Conservation (phyloP, 257 asterid genomes). For the Mitragyna speciosa region DNA sequence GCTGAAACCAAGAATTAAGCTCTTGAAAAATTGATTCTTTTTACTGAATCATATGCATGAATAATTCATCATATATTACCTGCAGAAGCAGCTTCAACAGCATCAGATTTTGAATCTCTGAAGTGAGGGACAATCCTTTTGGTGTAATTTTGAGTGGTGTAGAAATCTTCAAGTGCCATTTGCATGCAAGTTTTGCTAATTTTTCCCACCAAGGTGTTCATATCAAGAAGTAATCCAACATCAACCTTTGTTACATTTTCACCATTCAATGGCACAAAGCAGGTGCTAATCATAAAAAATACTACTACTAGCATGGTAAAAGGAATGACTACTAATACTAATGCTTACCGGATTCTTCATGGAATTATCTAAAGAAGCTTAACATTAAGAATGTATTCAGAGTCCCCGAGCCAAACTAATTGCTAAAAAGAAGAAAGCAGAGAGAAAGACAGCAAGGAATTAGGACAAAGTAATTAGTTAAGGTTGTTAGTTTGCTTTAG, state of each 20-base stretch:
- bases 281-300: constrained; percentile 12
- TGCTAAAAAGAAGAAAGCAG: no score
- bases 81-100: constrained; percentile 40
- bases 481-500: no score
- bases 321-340: not conserved
- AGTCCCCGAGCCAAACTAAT: no score
- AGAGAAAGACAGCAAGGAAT: no score
- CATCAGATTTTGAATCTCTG: constrained; percentile 31
- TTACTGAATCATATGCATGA: no score
- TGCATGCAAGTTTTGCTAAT: constrained; percentile 30
- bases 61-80: constrained; percentile 13
- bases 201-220: constrained; percentile 26
- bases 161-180: constrained; percentile 46
- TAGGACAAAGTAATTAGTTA: no score
- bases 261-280: constrained; percentile 2
- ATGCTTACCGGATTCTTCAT: constrained; percentile 24
- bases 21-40: no score
- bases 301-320: not conserved
- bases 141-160: constrained; percentile 22
- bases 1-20: no score
- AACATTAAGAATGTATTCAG: not conserved
- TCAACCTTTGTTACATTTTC: constrained; percentile 24
- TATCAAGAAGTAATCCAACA: constrained; percentile 48
- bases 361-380: not conserved
- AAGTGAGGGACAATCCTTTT: constrained; percentile 37